Conservation (phyloP, 176 grass and related monocot species). For the Hyparrhenia diplandra region DNA sequence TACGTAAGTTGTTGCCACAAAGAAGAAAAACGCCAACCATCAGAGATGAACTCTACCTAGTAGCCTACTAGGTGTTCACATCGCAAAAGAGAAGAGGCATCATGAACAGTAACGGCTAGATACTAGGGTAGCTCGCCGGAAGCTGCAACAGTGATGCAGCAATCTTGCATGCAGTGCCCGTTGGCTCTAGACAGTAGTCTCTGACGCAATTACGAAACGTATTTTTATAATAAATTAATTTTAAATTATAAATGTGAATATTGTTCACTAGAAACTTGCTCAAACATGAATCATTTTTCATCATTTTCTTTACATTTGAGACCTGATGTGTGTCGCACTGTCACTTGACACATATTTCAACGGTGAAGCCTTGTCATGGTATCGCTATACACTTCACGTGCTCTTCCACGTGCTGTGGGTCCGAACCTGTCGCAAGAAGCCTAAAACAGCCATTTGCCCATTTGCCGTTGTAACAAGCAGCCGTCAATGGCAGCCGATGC, state of each 20-base stretch:
- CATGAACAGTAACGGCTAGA: background rate
- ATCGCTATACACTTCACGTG: background rate
- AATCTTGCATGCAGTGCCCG: background rate
- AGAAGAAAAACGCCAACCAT: background rate
- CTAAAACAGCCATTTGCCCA: background rate
- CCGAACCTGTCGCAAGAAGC: background rate
- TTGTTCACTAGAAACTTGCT: too few relatives aligned
- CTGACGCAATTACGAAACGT: too few relatives aligned
- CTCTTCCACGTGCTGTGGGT: background rate
- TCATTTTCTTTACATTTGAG: too few relatives aligned
- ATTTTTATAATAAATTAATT: too few relatives aligned
- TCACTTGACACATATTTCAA: background rate
- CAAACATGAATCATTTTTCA: too few relatives aligned
- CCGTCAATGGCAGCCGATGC: too few relatives aligned
- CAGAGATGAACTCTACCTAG: background rate
- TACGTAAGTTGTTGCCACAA: slow-evolving; percentile 25
- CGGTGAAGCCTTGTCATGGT: background rate
- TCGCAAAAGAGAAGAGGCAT: background rate
- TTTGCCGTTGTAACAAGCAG: too few relatives aligned
- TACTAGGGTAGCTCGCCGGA: background rate
- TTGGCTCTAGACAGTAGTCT: background rate
- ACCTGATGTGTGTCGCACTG: too few relatives aligned
- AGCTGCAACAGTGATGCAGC: background rate
- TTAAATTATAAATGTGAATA: too few relatives aligned
- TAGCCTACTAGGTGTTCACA: background rate